Evolutionary conservation across 2,329 filamentous ascomycete genomes (phyloP).

Genomic region (Sporothrix sp.): DNA sequence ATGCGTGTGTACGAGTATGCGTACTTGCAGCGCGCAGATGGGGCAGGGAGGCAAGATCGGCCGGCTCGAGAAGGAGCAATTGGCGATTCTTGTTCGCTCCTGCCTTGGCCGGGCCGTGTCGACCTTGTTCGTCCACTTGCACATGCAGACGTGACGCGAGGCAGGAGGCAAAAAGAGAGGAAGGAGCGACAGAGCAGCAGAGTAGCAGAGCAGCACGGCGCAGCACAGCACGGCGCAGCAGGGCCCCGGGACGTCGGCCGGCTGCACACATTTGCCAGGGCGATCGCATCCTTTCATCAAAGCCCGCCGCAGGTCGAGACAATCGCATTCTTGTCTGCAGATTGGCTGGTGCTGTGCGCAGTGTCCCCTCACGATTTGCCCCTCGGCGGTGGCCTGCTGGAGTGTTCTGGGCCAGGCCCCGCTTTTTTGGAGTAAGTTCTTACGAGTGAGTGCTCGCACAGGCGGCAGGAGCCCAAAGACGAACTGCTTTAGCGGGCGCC

Average conservation of each 20-base stretch:
- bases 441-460: not conserved
- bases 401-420: not conserved
- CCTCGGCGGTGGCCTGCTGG: not conserved
- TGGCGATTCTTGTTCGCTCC: constrained; percentile 3
- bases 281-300: constrained; percentile 8
- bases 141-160: not conserved
- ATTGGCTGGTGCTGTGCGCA: not conserved
- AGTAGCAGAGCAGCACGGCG: not conserved
- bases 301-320: not conserved
- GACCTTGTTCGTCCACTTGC: not conserved
- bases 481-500: not conserved
- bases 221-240: not conserved
- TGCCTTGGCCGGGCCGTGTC: constrained; percentile 10
- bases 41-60: constrained; percentile 2
- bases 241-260: not conserved
- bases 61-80: not conserved
- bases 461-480: constrained; percentile 1
- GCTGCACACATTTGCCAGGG: not conserved
- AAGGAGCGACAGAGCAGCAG: not conserved
- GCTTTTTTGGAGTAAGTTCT: not conserved
- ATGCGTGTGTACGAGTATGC: too few species aligned
- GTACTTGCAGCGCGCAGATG: too few species aligned
- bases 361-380: not conserved
- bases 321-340: constrained; percentile 1
- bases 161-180: not conserved